Evolutionary conservation across 2,329 filamentous ascomycete species (phyloP).

Genomic region (Fusarium sulawesiense): DNA sequence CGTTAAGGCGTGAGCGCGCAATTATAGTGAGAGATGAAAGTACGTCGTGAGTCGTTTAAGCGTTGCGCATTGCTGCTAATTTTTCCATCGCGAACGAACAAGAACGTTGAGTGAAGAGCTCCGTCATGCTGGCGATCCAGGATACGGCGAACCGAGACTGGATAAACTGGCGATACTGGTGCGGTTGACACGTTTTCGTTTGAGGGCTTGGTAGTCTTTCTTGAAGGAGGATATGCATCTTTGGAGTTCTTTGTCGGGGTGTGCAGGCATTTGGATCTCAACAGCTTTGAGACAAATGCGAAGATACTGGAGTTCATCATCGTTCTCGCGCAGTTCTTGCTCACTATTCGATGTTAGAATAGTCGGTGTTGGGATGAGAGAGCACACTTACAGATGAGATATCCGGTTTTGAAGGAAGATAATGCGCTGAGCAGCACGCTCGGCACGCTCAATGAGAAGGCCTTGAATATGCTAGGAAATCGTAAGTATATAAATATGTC

Average conservation of each 20-base stretch:
- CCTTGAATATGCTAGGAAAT: conserved; percentile 67
- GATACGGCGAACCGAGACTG: conserved; percentile 45
- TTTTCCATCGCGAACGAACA: conserved; percentile 1
- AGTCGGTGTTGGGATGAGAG: background rate
- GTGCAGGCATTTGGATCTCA: conserved; percentile 67
- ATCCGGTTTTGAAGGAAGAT: conserved; percentile 70
- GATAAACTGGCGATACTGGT: conserved; percentile 47
- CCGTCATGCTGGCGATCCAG: conserved; percentile 42
- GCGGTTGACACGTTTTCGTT: conserved; percentile 57
- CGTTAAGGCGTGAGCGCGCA: conserved; percentile 25
- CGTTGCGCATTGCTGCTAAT: conserved; percentile 30
- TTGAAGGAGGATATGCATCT: conserved; percentile 72
- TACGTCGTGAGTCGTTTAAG: conserved; percentile 39
- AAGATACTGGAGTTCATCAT: conserved; percentile 70
- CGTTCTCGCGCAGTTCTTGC: conserved; percentile 65
- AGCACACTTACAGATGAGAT: conserved; percentile 62
- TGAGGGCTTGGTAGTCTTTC: conserved; percentile 64
- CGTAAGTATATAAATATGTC: conserved; percentile 44
- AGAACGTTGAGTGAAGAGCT: background rate
- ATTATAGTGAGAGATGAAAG: conserved; percentile 27
- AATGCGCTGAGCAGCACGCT: conserved; percentile 68
- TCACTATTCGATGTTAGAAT: conserved; percentile 55
- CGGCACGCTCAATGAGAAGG: conserved; percentile 67
- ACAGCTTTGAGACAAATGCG: conserved; percentile 72
- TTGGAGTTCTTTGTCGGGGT: conserved; percentile 66